These are phyloP conservation scores for Kuraishia hungarica DNA, from an alignment of 805 yeast genomes.

Conservation along the genomic window DNA sequence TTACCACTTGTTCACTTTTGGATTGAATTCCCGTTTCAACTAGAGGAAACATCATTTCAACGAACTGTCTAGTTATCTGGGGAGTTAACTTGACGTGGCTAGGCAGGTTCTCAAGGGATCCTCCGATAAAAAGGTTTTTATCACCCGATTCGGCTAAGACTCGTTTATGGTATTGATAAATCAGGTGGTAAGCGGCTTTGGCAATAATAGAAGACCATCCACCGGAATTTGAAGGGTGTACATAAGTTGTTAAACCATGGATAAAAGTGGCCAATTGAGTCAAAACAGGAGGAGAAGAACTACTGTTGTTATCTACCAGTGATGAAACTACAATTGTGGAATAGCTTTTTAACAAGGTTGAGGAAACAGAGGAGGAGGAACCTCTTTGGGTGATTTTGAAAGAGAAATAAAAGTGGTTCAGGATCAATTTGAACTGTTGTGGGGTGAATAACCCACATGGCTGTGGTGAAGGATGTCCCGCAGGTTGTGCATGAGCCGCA, in stretches of 20 bases:
- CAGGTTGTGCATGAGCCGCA: not conserved
- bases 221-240: constrained; percentile 91
- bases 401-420: not conserved
- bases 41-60: constrained; percentile 41
- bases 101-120: constrained; percentile 17
- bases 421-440: constrained; percentile 36
- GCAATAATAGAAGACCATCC: constrained; percentile 75
- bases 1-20: constrained; percentile 47
- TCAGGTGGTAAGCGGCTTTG: constrained; percentile 51
- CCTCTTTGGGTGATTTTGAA: not conserved
- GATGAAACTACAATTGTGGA: not conserved
- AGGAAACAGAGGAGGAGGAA: not conserved
- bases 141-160: constrained; percentile 38
- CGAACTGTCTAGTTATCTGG: constrained; percentile 11
- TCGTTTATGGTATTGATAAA: constrained; percentile 53
- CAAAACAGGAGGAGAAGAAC: not conserved
- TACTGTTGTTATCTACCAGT: not conserved
- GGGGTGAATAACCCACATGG: constrained; percentile 49
- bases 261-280: not conserved
- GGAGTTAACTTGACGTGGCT: constrained; percentile 14
- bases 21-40: constrained; percentile 71
- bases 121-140: constrained; percentile 12
- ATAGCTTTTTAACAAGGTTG: constrained; percentile 5
- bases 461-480: not conserved
- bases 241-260: constrained; percentile 52